These are phyloP conservation scores for Heliamphora exappendiculata DNA, from an alignment of 148 eudicot species.

Conservation along the genomic window DNA sequence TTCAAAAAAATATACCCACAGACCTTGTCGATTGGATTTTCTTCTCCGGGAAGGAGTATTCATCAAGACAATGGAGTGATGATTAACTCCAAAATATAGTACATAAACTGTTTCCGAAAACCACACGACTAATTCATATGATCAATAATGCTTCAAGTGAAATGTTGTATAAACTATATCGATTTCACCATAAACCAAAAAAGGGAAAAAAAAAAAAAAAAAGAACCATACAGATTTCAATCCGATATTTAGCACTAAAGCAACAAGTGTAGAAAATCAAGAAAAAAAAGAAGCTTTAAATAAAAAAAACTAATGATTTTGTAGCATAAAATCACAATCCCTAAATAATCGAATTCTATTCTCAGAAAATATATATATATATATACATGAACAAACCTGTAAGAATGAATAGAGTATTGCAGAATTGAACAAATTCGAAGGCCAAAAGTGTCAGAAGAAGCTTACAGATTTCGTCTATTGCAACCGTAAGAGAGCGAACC, in stretches of 20 bases:
- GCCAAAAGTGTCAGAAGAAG: not conserved
- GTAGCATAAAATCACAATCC: constrained; percentile 1
- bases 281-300: not conserved
- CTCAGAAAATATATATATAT: not conserved
- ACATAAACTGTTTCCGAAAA: not conserved
- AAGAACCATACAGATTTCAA: too few relatives aligned
- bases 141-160: not conserved
- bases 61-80: not conserved
- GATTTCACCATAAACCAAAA: not conserved
- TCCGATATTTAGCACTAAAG: not conserved
- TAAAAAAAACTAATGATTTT: not conserved
- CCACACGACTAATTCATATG: not conserved
- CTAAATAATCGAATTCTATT: not conserved
- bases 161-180: not conserved
- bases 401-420: not conserved
- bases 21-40: not conserved
- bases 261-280: not conserved
- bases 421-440: not conserved
- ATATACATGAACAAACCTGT: not conserved
- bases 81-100: not conserved
- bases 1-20: not conserved
- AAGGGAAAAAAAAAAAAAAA: too few relatives aligned
- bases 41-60: not conserved
- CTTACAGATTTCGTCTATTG: constrained; percentile 7
- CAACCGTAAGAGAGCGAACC: not conserved